Base-by-base conservation (phyloP, 2,329 filamentous ascomycete species). In the Paecilomyces sp. region DNA sequence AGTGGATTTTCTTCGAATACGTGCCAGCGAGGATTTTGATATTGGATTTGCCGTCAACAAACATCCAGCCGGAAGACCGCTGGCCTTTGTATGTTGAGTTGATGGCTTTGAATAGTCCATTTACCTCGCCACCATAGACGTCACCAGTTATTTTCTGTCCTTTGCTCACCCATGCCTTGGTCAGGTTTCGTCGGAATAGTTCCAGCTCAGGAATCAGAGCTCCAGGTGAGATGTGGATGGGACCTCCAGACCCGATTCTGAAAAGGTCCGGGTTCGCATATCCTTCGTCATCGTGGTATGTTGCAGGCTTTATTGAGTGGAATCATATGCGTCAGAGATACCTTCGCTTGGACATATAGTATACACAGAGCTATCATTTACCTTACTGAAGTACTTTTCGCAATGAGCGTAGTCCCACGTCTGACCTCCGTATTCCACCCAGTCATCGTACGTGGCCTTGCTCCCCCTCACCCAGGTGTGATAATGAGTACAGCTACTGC, bases 381-480 rank as follows among this genome's bases (percentile, higher is more conserved):
- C 60, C 57, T 61, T 61, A 74, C 15, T 85, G 50, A 66, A 72
- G 63, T 85, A 85, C 13, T 76, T 72, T 9, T 77, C 73, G 47
- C 75, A 70, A 6, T 68, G 73, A 0, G 84, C 77, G 80, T 82
- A 86, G 0, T 74, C 84, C 85, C 85, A 87, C 4, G 74, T 72
- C 11, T 73, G 61, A 1, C 75, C 76, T 53, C 78, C 77, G 61
- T 71, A 79, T 36, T 76, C 72, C 24, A 66, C 75, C 78, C 78
- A 81, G 52, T 73, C 68, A 63, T 80, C 82, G 63, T 83, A 87
- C 0, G 83, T 86, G 2, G 76, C 76, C 57, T 80, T 80, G 60
- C 77, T 81, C 1, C 84, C 84, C 1, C 79, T 82, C 8, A 86
- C 76, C 84, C 84, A 87, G 7, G 84, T 85, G 71, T 82, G 85